Base-by-base conservation (phyloP, 2,329 filamentous ascomycete genomes). In the Paracorniculantispora psalliotae region DNA sequence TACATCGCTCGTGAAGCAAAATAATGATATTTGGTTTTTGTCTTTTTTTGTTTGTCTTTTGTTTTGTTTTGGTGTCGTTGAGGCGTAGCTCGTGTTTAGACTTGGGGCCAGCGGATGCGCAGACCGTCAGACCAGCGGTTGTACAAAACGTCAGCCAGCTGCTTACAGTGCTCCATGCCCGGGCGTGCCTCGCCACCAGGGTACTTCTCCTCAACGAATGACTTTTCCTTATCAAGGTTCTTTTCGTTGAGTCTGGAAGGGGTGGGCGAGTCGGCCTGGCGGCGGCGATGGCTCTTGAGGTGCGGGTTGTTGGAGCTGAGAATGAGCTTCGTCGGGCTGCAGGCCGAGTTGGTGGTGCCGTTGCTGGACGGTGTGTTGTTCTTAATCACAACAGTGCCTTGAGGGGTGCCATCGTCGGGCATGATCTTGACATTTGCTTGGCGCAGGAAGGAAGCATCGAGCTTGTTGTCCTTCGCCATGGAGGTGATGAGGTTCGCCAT, bases 131-230 rank as follows among this genome's bases (percentile, higher is more conserved):
- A 86, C 94, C 94, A 99, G 46, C 93, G 84, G 17, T 87, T 85
- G 74, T 97, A 97, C 21, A 99, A 82, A 21, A 96, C 90, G 71
- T 97, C 92, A 1, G 90, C 91, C 39, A 97, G 80, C 70, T 96
- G 86, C 69, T 91, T 91, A 64, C 89, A 90, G 73, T 97, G 93
- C 73, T 97, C 92, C 90, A 97, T 93, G 2, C 92, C 93, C 1
- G 86, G 82, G 49, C 75, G 74, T 2, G 81, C 69, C 55, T 81
- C 76, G 41, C 80, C 78, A 1, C 81, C 82, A 1, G 82, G 83
- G 57, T 81, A 84, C 65, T 79, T 82, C 17, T 78, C 73, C 64
- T 82, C 78, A 10, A 83, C 63, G 2, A 74, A 72, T 25, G 75
- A 69, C 66, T 76, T 81, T 57, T 81, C 82, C 52, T 68, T 71